Evolutionary conservation across 768 basidiomycete genomes (phyloP), one percentile per base, ranked within the genome.

Genomic region (Coprinellus aureogranulatus): DNA sequence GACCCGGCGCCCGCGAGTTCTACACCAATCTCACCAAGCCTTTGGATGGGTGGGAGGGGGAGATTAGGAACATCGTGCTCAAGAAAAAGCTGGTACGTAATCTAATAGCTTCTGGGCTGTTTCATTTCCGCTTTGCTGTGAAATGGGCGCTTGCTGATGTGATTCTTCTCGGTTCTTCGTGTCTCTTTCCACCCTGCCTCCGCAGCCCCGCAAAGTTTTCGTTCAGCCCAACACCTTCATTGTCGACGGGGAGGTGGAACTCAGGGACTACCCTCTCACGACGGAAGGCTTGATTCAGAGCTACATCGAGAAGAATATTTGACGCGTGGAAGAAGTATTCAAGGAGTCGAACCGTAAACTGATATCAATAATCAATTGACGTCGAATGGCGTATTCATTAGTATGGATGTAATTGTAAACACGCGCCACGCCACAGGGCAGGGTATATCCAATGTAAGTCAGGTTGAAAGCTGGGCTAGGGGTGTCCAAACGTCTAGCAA

Each of bases 1-100:
- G 88, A 46, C 71, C 83, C 9, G 92, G 91, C 1, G 85, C 92
- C n/a, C 83, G 86, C 31, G 74, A 80, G 59, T 94, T 84, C 75
- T 94, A 93, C 69, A 87, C 81, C n/a, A 77, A 83, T 34, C 76
- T 94, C 60, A 94, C 92, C 8, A 85, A 81, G 44, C 92, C 92
- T 2, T 70, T 84, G 46, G 68, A 75, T 37, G 83, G 83, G 6
- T 91, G 90, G 92, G 78, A 88, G 59, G 82, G 82, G 40, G 86
- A 89, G 66, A 83, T 93, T 59, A 78, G 92, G 37, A 81, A 94
- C 62, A 60, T 92, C 22, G 92, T 93, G 2, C 72, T 94, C 59
- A 81, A 73, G 65, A 92, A 92, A 80, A 92, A 91, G 73, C 78
- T 80, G 75, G 90, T 88, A 61, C 12, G 84, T 74, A 18, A 14